Evolutionary conservation across 2,329 filamentous ascomycete genomes (phyloP), one percentile per base, ranked within the genome.

Genomic region (Verticillium nonalfalfae): DNA sequence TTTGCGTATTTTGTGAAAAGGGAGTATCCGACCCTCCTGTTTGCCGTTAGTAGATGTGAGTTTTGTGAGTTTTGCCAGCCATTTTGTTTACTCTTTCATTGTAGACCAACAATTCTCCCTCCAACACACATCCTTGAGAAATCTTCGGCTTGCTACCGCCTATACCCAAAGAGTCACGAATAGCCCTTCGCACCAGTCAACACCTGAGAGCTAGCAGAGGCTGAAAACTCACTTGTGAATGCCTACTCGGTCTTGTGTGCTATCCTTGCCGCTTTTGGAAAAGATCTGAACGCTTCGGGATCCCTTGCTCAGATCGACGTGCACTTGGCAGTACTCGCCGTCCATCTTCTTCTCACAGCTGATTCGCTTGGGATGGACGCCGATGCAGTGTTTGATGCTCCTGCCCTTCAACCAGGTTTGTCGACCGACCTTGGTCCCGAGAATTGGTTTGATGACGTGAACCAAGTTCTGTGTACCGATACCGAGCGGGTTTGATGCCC

Each of bases 191-290:
- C 7, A 7, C 0, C 11, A 39, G 56, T 71, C 26, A 72, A 66
- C 60, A 59, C 14, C 56, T 26, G 45, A 31, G 59, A 35, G 34
- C 3, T 36, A n/a, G 18, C 36, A 13, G 21, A 4, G 9, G 21
- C 36, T 10, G 4, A 2, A 40, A 21, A 68, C 77, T 66, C 70
- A 84, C 82, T 70, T 70, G 65, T 90, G 86, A 26, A 96, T 73
- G 1, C 77, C 79, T 11, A 73, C 67, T 38, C 90, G 84, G 71
- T 96, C 93, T 59, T 76, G 70, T 0, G 92, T 97, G 55, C 92
- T 94, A 66, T 97, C 91, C 71, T 95, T 96, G 62, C 93, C 91
- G 68, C 91, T 95, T 71, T 97, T 97, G 10, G 92, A 96, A 71
- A 95, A 97, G 35, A 97, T 94, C 65, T 89, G 88, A 34, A 96